Evolutionary conservation across 805 yeast species (phyloP), one percentile per base, ranked within the genome.

Genomic region (Metschnikowia matae): DNA sequence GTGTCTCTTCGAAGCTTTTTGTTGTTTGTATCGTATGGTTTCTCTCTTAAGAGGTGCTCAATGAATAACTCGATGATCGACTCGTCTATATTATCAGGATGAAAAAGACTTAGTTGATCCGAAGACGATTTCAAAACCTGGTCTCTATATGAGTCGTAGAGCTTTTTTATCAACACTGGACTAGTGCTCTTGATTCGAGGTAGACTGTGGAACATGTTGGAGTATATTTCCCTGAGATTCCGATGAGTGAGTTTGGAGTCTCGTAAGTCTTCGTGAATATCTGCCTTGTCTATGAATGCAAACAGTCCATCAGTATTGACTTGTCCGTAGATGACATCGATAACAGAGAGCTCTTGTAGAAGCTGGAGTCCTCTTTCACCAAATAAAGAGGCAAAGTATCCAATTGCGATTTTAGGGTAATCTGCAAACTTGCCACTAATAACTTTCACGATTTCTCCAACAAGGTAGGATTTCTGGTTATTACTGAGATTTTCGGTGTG

Each of bases 401-500:
- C 77, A 4, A 69, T 56, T 4, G 71, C 55, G 3, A 71, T 62
- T 34, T 69, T 65, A 1, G 76, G 75, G 5, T 68, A 62, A 6
- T 51, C 49, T 0, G 67, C 58, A 48, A 62, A 73, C 50, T 65
- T 66, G 10, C 52, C 54, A 14, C 61, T 55, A 34, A 71, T 70
- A 15, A 72, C 54, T 6, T 57, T 51, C 48, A 73, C 58, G 10
- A 73, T 63, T 45, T 73, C 74, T 3, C 60, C 53, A 4, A 62
- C 66, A 29, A 72, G 54, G 17, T 51, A 36, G 1, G 20, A 20
- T 35, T 65, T 61, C 36, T 71, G 65, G 0, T 26, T 15, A 3
- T 37, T 31, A 3, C 51, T 29, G 13, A 70, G 46, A 2, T 46
- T 49, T 7, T 61, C 62, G 29, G 65, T 57, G 35, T 65, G 61